These are phyloP conservation scores for Lenwebbia sp. DNA, from an alignment of 345 rosid species.

Conservation along the genomic window DNA sequence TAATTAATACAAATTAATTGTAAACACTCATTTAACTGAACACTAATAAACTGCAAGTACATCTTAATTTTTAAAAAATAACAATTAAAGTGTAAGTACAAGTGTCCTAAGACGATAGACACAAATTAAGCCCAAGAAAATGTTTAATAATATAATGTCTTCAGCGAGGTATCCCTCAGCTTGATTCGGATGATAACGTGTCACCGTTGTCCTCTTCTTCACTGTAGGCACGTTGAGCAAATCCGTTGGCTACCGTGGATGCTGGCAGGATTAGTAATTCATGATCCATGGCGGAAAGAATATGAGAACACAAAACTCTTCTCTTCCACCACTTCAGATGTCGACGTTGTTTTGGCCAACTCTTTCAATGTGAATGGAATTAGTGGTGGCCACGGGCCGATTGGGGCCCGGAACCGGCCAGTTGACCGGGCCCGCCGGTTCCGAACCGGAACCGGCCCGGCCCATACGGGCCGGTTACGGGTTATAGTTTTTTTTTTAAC, in stretches of 20 bases:
- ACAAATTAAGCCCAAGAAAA: background rate
- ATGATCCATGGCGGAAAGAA: background rate
- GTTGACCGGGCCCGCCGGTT: too few relatives aligned
- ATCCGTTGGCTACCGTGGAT: background rate
- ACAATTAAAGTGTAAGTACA: background rate
- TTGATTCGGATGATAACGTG: background rate
- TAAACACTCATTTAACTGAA: background rate
- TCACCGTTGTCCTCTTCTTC: background rate
- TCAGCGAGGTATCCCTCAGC: background rate
- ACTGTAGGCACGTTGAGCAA: background rate
- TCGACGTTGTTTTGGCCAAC: rapidly evolving
- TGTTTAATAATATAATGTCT: background rate
- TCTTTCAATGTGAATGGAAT: background rate
- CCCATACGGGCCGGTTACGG: too few relatives aligned
- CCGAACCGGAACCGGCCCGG: too few relatives aligned
- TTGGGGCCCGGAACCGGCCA: too few relatives aligned
- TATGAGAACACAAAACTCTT: background rate
- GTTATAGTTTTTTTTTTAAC: too few relatives aligned
- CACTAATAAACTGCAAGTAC: background rate
- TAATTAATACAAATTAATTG: background rate
- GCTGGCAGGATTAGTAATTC: background rate
- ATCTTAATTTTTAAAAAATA: background rate
- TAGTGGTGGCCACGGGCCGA: too few relatives aligned
- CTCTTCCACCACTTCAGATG: background rate
- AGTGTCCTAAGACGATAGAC: background rate